These are phyloP conservation scores for Picochlorum sp. DNA, from an alignment of 139 green algal species.

Conservation along the genomic window DNA sequence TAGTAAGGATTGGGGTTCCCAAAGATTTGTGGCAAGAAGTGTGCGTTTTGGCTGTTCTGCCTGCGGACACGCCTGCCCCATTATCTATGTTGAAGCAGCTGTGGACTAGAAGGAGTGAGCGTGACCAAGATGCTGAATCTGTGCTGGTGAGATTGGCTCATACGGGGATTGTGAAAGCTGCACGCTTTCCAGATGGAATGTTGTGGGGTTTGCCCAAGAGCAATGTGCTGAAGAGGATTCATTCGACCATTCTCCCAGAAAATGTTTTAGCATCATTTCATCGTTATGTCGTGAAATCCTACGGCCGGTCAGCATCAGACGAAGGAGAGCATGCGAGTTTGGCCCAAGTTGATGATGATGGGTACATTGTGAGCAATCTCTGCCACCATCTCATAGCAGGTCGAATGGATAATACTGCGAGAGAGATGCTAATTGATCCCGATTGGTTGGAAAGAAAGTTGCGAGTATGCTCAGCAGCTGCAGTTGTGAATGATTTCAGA, in stretches of 20 bases:
- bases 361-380: conserved; percentile 65
- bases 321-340: not conserved
- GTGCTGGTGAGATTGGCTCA: conserved; percentile 19
- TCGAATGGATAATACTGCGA: conserved; percentile 20
- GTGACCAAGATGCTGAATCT: not conserved
- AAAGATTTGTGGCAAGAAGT: conserved; percentile 7
- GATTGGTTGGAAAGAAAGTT: conserved; percentile 73
- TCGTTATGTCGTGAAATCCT: too few relatives aligned
- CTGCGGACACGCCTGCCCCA: conserved; percentile 48
- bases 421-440: conserved; percentile 48
- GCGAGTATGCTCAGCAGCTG: conserved; percentile 47
- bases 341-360: not conserved
- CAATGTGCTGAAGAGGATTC: conserved; percentile 6
- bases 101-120: conserved; percentile 30
- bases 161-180: conserved; percentile 29
- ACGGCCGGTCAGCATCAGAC: too few relatives aligned
- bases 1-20: conserved; percentile 25
- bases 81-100: conserved; percentile 41
- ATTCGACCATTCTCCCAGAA: too few relatives aligned
- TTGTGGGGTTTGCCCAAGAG: conserved; percentile 38
- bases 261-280: too few relatives aligned
- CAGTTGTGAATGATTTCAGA: conserved; percentile 66
- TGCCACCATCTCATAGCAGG: conserved; percentile 56
- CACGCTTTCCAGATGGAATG: conserved; percentile 26
- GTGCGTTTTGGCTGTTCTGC: conserved; percentile 35